phyloP scores from a whole-genome alignment of 2,329 filamentous ascomycete genomes.

The Colletotrichum aenigma region DNA sequence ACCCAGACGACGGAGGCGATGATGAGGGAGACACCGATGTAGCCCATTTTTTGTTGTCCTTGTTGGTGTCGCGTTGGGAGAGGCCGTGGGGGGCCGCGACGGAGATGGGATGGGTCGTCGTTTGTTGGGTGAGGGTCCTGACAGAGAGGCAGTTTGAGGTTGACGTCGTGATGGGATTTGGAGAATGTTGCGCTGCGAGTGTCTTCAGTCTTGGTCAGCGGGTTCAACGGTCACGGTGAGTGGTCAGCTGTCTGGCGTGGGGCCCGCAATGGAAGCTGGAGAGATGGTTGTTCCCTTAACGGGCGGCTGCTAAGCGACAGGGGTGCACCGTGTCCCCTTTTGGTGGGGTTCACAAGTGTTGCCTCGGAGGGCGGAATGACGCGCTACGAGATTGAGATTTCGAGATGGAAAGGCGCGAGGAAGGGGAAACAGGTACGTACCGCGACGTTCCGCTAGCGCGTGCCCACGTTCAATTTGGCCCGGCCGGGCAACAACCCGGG shows the following conservation, averaged over 20 bases:
- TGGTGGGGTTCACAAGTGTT: constrained; percentile 5
- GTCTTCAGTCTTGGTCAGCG: background rate
- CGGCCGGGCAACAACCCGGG: constrained; percentile 8
- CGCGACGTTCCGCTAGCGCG: background rate
- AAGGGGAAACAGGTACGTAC: background rate
- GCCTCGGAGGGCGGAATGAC: constrained; percentile 1
- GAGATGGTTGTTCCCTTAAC: background rate
- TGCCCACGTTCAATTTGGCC: background rate
- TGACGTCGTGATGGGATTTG: background rate
- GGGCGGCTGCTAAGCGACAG: background rate
- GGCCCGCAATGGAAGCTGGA: background rate
- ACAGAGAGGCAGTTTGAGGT: background rate
- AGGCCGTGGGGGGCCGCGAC: background rate
- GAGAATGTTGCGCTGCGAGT: background rate
- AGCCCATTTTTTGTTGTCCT: constrained; percentile 42
- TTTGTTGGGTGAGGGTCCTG: background rate
- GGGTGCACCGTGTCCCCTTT: background rate
- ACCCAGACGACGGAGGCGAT: constrained; percentile 64
- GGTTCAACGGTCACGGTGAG: background rate
- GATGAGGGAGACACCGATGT: constrained; percentile 66
- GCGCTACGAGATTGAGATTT: background rate
- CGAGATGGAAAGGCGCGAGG: background rate
- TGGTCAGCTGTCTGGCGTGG: background rate
- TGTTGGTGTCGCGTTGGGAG: background rate
- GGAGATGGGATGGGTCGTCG: background rate